Evolutionary conservation across 2,329 filamentous ascomycete genomes (phyloP), one percentile per base, ranked within the genome.

Genomic region (Paracoccidioides brasiliensis): DNA sequence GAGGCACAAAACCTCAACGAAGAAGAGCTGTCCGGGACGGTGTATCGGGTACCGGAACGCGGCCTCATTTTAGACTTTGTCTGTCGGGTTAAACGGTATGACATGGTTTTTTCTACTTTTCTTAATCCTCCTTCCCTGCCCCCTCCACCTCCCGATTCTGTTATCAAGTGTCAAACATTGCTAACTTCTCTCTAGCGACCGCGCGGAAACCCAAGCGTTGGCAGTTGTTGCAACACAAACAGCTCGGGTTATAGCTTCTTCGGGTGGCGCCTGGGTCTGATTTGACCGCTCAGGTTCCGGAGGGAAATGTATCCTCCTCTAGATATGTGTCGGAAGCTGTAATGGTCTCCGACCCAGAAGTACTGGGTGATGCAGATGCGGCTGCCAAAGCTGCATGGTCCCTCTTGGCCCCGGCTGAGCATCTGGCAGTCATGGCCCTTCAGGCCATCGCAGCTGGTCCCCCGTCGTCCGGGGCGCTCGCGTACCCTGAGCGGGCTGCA

Each of bases 51-150:
- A 54, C 78, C 80, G 0, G 82, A 82, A 58, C 76, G 76, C 63
- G 82, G 83, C 40, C 76, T 90, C 61, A 79, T 85, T 63, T 75
- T 83, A 10, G 83, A 89, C 65, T 90, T 95, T 67, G 81, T 95
- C 57, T 74, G 77, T 65, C 78, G 77, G 59, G 74, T 82, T 61
- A 81, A 80, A 66, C 69, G 67, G 72, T 66, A 53, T 60, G 42
- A n/a, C 42, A 10, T 15, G 12, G 14, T 45, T 35, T 32, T 33
- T 15, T 40, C 28, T 46, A 12, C 33, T 22, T 53, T 40, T 44
- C 8, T 51, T 4, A 1, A 53, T 14, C 7, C 33, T 40, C 22
- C 22, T 14, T 45, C n/a, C 15, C 10, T 8, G n/a, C 28, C 1
- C 3, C 43, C 22, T 5, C 2, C 10, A 10, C n/a, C 30, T 7